phyloP scores from a whole-genome alignment of 192 early-diverging fungal genomes.

The Chytriomyces sp. region DNA sequence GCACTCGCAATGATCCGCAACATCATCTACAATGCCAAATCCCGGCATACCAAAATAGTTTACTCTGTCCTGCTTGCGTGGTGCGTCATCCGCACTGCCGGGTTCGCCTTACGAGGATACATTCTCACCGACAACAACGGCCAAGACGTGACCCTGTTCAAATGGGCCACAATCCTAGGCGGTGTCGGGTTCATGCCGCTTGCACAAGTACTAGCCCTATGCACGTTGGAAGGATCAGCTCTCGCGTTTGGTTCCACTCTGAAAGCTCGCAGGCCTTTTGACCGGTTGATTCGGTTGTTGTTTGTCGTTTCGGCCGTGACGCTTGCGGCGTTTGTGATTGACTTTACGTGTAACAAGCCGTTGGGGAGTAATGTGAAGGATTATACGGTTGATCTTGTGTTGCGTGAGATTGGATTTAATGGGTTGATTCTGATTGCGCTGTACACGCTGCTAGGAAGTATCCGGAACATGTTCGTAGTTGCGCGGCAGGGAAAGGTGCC shows the following conservation, averaged over 20 bases:
- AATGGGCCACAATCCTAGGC: not conserved
- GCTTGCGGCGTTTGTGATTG: not conserved
- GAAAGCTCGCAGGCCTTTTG: not conserved
- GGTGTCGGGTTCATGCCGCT: conserved; percentile 19
- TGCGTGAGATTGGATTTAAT: not conserved
- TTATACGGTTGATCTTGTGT: not conserved
- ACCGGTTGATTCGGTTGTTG: not conserved
- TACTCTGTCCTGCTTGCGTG: conserved; percentile 12
- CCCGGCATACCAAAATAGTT: conserved; percentile 4
- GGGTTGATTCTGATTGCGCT: not conserved
- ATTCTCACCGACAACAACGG: conserved; percentile 1
- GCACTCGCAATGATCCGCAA: not conserved
- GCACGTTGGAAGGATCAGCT: not conserved
- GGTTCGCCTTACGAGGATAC: conserved; percentile 11
- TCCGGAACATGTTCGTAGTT: not conserved
- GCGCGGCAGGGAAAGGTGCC: not conserved
- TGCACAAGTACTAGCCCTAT: not conserved
- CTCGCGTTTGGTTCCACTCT: not conserved
- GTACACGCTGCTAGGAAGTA: not conserved
- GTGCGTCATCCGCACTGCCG: conserved; percentile 11
- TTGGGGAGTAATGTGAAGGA: not conserved
- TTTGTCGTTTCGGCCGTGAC: not conserved
- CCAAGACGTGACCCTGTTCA: not conserved
- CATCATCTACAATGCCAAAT: conserved; percentile 10
- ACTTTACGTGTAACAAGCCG: conserved; percentile 7